A percentile compares a stretch with the other conserved stretches of the same genome.
Conservation (phyloP, 176 grass and related monocot species). For the Lolium multiflorum region DNA sequence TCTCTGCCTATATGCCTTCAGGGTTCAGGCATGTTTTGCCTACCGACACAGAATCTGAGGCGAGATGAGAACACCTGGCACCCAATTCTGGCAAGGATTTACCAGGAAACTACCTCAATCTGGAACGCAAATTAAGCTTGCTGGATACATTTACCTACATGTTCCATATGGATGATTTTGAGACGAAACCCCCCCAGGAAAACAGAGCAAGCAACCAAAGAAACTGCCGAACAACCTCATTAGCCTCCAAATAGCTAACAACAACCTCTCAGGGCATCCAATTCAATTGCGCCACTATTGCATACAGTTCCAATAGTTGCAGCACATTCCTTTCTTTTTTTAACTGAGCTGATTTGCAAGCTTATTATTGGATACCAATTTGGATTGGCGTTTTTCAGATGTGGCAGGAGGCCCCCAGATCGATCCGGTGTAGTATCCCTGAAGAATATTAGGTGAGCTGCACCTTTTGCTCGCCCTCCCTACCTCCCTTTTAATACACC, state of each 20-base stretch:
- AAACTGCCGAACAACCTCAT: background rate
- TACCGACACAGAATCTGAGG: background rate
- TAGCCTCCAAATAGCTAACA: slow-evolving; percentile 12
- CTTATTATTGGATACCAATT: slow-evolving; percentile 1
- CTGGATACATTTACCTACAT: background rate
- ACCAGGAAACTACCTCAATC: background rate
- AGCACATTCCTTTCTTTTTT: background rate
- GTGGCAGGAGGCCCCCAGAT: background rate
- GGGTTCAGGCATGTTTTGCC: background rate
- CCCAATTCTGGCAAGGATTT: background rate
- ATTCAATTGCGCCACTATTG: background rate
- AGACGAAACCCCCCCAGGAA: slow-evolving; percentile 23
- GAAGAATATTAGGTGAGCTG: slow-evolving; percentile 55
- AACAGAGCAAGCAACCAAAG: slow-evolving; percentile 29
- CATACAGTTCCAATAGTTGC: background rate
- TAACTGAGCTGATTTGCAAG: background rate
- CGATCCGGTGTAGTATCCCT: slow-evolving; percentile 8
- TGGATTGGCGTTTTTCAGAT: background rate
- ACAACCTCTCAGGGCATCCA: background rate
- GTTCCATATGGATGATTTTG: slow-evolving; percentile 13
- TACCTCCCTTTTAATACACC: slow-evolving; percentile 32
- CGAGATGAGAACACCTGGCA: background rate
- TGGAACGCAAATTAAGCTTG: background rate
- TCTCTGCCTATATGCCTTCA: background rate
- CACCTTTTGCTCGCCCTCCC: slow-evolving; percentile 46